phyloP scores from a whole-genome alignment of 805 yeast species.

The Candida multigemmis region DNA sequence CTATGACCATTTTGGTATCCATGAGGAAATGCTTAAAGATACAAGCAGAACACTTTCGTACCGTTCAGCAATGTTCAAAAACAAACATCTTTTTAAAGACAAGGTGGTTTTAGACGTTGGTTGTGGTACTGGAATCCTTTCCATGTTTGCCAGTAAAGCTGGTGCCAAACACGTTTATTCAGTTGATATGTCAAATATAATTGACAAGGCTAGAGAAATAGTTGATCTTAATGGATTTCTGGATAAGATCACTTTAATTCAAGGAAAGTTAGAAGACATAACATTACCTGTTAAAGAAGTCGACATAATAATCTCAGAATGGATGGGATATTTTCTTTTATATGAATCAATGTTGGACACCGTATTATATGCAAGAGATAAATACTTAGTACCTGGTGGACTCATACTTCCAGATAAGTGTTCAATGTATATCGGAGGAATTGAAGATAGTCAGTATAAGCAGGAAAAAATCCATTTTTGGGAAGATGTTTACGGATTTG shows the following conservation, averaged over 20 bases:
- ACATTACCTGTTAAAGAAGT: conserved; percentile 77
- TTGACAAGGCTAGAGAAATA: conserved; percentile 90
- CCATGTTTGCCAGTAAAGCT: conserved; percentile 98
- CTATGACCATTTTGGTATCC: conserved; percentile 95
- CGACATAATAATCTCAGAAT: conserved; percentile 91
- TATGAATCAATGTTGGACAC: conserved; percentile 98
- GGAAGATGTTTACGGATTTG: conserved; percentile 97
- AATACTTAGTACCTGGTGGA: conserved; percentile 75
- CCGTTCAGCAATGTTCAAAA: conserved; percentile 85
- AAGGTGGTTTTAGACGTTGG: conserved; percentile 96
- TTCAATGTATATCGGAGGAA: conserved; percentile 78
- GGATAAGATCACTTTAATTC: conserved; percentile 78
- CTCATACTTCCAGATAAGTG: conserved; percentile 93
- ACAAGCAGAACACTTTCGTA: conserved; percentile 85
- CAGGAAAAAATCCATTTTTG: conserved; percentile 87
- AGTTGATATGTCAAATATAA: conserved; percentile 94
- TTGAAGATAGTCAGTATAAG: conserved; percentile 89
- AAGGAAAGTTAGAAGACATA: conserved; percentile 94
- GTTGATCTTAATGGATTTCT: conserved; percentile 74
- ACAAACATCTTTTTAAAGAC: conserved; percentile 81
- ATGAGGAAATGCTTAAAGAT: conserved; percentile 98
- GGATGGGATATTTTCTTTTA: conserved; percentile 98
- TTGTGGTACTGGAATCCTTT: conserved; percentile 96
- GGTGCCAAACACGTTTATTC: conserved; percentile 98
- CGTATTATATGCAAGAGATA: conserved; percentile 89